Conservation (phyloP, 176 grass and related monocot species). For the Bolboschoenus planiculmis region DNA sequence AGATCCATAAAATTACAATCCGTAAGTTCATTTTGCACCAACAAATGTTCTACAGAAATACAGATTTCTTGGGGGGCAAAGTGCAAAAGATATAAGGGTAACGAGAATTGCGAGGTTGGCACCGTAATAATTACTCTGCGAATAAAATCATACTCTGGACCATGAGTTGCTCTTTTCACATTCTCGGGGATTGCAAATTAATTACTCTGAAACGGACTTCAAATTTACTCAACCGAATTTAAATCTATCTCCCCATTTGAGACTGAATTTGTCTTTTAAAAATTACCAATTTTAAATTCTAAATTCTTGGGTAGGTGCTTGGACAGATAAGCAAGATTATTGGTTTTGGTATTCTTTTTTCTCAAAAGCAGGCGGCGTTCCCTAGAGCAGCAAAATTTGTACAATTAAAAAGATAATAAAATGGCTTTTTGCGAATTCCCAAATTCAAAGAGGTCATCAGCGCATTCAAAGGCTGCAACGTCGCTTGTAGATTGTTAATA, state of each 20-base stretch:
- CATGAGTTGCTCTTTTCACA: background rate
- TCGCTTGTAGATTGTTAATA: background rate
- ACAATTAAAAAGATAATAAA: slow-evolving; percentile 5
- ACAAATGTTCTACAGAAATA: too few species aligned
- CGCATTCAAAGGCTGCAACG: background rate
- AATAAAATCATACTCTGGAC: slow-evolving; percentile 12
- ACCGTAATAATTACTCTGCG: slow-evolving; percentile 7
- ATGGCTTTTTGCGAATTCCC: background rate
- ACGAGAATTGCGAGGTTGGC: slow-evolving; percentile 13
- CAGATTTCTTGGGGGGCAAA: background rate
- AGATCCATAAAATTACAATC: too few species aligned
- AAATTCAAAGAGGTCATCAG: slow-evolving; percentile 1
- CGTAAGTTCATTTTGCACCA: too few species aligned
- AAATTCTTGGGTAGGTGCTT: background rate
- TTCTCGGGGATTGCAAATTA: slow-evolving; percentile 17
- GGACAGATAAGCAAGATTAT: background rate
- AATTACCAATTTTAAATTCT: background rate
- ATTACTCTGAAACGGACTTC: slow-evolving; percentile 12
- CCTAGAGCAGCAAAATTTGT: background rate
- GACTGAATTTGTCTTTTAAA: background rate
- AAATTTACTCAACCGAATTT: slow-evolving; percentile 21
- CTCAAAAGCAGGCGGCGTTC: slow-evolving; percentile 14
- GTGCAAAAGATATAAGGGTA: background rate
- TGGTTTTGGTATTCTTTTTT: background rate
- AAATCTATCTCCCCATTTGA: background rate